Evolutionary conservation across 139 green algal species (phyloP).

Genomic region (Spirogloea muscicola): DNA sequence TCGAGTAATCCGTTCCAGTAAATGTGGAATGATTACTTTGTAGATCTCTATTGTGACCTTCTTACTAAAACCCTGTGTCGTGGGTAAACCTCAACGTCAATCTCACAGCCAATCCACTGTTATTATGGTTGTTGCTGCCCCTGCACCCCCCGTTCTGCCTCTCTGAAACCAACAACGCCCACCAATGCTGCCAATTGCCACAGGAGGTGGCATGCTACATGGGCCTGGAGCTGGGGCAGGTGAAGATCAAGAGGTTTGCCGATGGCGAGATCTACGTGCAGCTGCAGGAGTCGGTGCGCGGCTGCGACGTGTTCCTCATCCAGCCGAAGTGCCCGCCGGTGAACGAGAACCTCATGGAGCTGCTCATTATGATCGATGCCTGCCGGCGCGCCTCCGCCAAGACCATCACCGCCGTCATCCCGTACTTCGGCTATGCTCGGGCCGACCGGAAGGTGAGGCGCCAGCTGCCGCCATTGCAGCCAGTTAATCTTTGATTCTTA

Average conservation of each 20-base stretch:
- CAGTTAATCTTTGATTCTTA: no score
- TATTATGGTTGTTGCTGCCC: no score
- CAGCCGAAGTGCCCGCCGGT: constrained; percentile 92
- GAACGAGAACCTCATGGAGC: constrained; percentile 98
- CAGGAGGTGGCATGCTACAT: constrained; percentile 94
- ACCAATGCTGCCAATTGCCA: no score
- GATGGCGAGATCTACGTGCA: constrained; percentile 98
- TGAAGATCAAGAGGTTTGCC: constrained; percentile 98
- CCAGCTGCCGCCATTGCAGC: no score
- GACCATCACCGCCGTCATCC: constrained; percentile 94
- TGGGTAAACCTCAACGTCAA: no score
- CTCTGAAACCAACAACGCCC: no score
- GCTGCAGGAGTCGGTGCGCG: constrained; percentile 93
- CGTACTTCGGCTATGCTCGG: constrained; percentile 74
- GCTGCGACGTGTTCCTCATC: constrained; percentile 98
- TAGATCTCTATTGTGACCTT: no score
- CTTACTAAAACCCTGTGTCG: no score
- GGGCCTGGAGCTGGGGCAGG: constrained; percentile 84
- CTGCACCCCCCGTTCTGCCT: no score
- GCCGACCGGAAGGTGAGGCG: constrained; percentile 93
- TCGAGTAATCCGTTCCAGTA: no score
- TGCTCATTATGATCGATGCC: constrained; percentile 92
- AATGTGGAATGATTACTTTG: no score
- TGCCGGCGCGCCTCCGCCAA: constrained; percentile 86
- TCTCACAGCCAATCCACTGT: no score